These are phyloP conservation scores for Balakata baccata DNA, from an alignment of 345 rosid species.

Conservation along the genomic window DNA sequence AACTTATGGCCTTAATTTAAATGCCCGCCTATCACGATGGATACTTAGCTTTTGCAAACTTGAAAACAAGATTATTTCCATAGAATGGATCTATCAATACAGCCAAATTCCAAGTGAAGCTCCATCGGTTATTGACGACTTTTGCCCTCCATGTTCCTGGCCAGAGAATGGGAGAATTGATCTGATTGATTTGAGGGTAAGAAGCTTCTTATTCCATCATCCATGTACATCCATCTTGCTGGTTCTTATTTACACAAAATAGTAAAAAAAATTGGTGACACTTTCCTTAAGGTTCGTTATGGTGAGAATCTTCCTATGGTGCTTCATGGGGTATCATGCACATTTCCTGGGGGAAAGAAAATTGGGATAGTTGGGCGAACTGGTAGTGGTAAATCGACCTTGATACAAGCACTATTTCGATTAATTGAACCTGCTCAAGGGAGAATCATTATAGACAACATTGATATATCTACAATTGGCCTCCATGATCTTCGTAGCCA, in stretches of 20 bases:
- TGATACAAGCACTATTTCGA: conserved; percentile 96
- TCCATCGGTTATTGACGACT: conserved; percentile 58
- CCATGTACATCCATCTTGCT: not conserved
- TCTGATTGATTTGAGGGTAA: conserved; percentile 83
- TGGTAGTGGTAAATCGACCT: conserved; percentile 96
- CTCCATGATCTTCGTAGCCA: conserved; percentile 96
- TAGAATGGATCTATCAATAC: conserved; percentile 97
- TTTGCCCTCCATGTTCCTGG: conserved; percentile 73
- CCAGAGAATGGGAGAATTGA: conserved; percentile 82
- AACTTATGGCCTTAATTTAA: conserved; percentile 95
- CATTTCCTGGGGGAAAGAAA: conserved; percentile 92
- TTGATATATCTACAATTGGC: conserved; percentile 83
- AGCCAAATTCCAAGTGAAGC: conserved; percentile 86
- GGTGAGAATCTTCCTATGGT: conserved; percentile 94
- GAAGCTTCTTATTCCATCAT: not conserved
- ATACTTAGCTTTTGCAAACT: conserved; percentile 99
- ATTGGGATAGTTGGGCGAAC: conserved; percentile 99
- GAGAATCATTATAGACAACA: conserved; percentile 81
- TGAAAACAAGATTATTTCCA: conserved; percentile 94
- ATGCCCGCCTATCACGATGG: conserved; percentile 96
- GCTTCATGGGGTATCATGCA: conserved; percentile 75
- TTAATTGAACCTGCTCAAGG: conserved; percentile 87
- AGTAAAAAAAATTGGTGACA: not conserved
- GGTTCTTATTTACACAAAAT: not conserved
- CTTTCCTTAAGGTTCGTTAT: conserved; percentile 68